phyloP scores from a whole-genome alignment of 768 basidiomycete genomes.

The Amanita pseudoporphyria region DNA sequence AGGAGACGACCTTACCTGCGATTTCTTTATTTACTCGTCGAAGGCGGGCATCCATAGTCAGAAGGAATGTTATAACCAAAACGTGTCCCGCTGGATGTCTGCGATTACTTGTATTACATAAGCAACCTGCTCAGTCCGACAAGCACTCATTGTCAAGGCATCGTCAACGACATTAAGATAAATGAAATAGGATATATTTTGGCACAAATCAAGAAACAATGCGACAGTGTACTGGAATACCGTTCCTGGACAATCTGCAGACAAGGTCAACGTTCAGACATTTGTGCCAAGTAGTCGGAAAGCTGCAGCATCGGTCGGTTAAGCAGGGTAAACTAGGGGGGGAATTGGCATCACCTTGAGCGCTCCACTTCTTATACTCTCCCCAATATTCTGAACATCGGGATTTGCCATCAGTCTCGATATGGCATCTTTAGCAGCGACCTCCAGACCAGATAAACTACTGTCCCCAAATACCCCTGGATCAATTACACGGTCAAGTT shows the following conservation, averaged over 20 bases:
- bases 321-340: background rate
- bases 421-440: constrained; percentile 68
- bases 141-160: too few relatives aligned
- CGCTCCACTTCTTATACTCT: constrained; percentile 70
- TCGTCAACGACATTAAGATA: too few relatives aligned
- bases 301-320: constrained; percentile 24
- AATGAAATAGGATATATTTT: background rate
- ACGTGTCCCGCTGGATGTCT: background rate
- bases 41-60: constrained; percentile 74
- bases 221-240: background rate
- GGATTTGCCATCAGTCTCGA: constrained; percentile 70
- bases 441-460: constrained; percentile 46
- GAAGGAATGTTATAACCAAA: background rate
- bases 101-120: background rate
- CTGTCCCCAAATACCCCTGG: constrained; percentile 37
- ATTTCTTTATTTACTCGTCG: constrained; percentile 95
- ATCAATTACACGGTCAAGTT: constrained; percentile 27
- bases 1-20: constrained; percentile 35
- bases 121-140: background rate
- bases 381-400: constrained; percentile 79
- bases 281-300: constrained; percentile 62
- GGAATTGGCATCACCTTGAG: constrained; percentile 48
- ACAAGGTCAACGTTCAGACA: constrained; percentile 35
- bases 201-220: background rate
- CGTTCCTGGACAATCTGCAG: background rate